phyloP scores from a whole-genome alignment of 1,284 basidiomycete genomes.

The Sutorius eximius region DNA sequence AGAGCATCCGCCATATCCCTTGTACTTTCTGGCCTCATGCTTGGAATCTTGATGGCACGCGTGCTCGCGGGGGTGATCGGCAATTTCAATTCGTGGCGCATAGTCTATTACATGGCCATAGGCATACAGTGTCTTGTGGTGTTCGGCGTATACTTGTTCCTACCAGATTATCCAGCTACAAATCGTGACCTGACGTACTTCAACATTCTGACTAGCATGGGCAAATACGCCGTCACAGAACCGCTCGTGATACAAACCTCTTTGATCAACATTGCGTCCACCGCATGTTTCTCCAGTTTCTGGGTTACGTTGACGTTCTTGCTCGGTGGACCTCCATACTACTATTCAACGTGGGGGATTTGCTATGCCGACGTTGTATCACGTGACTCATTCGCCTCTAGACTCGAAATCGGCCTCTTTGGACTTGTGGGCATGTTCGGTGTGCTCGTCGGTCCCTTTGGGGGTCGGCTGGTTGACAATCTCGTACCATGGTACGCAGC shows the following conservation, averaged over 20 bases:
- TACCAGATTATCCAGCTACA: slow-evolving; percentile 74
- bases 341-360: slow-evolving; percentile 57
- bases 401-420: slow-evolving; percentile 69
- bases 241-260: slow-evolving; percentile 66
- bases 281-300: slow-evolving; percentile 58
- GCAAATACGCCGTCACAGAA: slow-evolving; percentile 65
- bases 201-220: slow-evolving; percentile 65
- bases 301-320: slow-evolving; percentile 78
- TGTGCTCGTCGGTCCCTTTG: slow-evolving; percentile 60
- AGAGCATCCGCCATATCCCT: slow-evolving; percentile 66
- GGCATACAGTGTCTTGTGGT: slow-evolving; percentile 56
- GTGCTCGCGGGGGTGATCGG: slow-evolving; percentile 68
- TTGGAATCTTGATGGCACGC: slow-evolving; percentile 70
- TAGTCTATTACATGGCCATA: slow-evolving; percentile 66
- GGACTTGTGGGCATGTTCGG: slow-evolving; percentile 69
- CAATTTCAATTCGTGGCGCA: slow-evolving; percentile 59
- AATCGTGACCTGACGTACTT: slow-evolving; percentile 58
- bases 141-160: slow-evolving; percentile 51
- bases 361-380: neutral
- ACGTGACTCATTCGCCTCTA: slow-evolving; percentile 24
- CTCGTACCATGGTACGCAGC: slow-evolving; percentile 69
- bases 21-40: slow-evolving; percentile 64
- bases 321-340: slow-evolving; percentile 62
- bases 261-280: slow-evolving; percentile 55
- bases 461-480: slow-evolving; percentile 60